These are phyloP conservation scores for Alternaria ethzedia DNA, from an alignment of 2,329 filamentous ascomycete species.

Conservation along the genomic window DNA sequence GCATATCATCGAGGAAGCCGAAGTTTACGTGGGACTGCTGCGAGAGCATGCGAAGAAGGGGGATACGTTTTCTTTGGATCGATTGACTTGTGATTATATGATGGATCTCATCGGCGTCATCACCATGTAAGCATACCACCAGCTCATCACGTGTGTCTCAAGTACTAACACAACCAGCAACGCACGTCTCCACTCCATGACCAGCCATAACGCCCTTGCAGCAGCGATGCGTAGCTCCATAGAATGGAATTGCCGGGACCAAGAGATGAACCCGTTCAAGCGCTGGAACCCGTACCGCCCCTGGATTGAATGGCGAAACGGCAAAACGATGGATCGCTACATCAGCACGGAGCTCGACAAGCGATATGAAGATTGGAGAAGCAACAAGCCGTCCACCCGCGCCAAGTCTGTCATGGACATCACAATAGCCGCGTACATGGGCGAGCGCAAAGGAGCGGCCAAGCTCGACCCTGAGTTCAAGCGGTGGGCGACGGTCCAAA, in stretches of 20 bases:
- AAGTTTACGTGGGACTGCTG: constrained; percentile 2
- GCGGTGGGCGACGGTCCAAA: constrained; percentile 4
- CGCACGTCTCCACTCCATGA: constrained; percentile 21
- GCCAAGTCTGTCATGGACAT: constrained; percentile 23
- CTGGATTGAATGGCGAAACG: constrained; percentile 15
- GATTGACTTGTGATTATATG: constrained; percentile 8
- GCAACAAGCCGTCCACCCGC: background rate
- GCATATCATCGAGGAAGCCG: constrained; percentile 5
- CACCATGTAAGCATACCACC: background rate
- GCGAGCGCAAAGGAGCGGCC: background rate
- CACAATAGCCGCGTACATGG: constrained; percentile 14
- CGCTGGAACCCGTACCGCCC: constrained; percentile 11
- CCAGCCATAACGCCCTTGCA: constrained; percentile 8
- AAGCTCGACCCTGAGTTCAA: constrained; percentile 32
- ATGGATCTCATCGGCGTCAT: constrained; percentile 3
- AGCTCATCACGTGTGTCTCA: background rate
- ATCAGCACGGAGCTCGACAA: constrained; percentile 21
- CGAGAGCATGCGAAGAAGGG: constrained; percentile 2
- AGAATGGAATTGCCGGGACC: constrained; percentile 7
- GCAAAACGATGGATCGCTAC: constrained; percentile 17
- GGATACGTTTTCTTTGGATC: constrained; percentile 4
- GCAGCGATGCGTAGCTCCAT: constrained; percentile 10
- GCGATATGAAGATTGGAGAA: constrained; percentile 14
- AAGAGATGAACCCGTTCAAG: constrained; percentile 17
- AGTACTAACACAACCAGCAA: background rate